Evolutionary conservation across 495 filamentous ascomycete genomes (phyloP).

Genomic region (Penicillium lagena): DNA sequence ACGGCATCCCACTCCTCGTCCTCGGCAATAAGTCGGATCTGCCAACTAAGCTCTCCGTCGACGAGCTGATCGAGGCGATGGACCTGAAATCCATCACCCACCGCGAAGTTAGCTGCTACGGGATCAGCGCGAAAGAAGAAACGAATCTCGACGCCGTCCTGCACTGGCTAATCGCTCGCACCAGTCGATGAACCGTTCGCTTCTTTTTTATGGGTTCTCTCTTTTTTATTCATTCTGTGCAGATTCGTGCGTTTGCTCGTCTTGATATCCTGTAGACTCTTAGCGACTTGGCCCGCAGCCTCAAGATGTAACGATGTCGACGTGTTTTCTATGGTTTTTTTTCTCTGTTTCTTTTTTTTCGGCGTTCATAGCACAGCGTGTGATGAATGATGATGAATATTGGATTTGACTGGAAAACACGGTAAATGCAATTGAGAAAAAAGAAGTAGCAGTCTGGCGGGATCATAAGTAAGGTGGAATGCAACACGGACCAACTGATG

Average conservation of each 20-base stretch:
- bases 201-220: background rate
- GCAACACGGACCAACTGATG: slow-evolving; percentile 32
- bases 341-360: background rate
- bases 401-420: too few species aligned
- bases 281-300: slow-evolving; percentile 14
- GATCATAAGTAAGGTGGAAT: too few species aligned
- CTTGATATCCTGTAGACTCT: slow-evolving; percentile 11
- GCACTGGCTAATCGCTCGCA: slow-evolving; percentile 90
- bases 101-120: slow-evolving; percentile 97
- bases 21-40: slow-evolving; percentile 97
- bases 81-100: slow-evolving; percentile 83
- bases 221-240: slow-evolving; percentile 3
- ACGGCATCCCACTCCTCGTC: slow-evolving; percentile 90
- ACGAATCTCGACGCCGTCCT: slow-evolving; percentile 96
- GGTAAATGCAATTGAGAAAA: too few species aligned
- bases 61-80: slow-evolving; percentile 90
- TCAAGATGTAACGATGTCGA: slow-evolving; percentile 20
- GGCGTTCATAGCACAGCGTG: too few species aligned
- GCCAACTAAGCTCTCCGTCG: slow-evolving; percentile 77
- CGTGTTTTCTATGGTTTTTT: slow-evolving; percentile 5
- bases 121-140: slow-evolving; percentile 97
- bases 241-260: background rate
- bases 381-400: too few species aligned
- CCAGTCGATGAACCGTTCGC: slow-evolving; percentile 42
- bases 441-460: too few species aligned